Evolutionary conservation across 371 early-diverging fungal genomes (phyloP).

Genomic region (Parasitella parasitica): DNA sequence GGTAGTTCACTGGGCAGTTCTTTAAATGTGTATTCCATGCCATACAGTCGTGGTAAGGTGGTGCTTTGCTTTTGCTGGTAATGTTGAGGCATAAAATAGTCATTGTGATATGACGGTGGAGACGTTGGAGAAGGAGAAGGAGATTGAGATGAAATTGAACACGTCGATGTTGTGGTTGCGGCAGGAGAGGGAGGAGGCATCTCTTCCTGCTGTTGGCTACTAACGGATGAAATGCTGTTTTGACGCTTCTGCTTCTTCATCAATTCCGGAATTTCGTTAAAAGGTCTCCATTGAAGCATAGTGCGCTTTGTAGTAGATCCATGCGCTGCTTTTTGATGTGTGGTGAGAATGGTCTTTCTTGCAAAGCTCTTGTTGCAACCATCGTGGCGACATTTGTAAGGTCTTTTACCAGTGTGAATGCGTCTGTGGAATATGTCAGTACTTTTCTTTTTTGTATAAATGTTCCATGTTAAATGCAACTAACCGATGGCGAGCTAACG

Average conservation of each 20-base stretch:
- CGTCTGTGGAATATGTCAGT: slow-evolving; percentile 35
- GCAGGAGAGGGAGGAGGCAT: not conserved
- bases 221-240: not conserved
- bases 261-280: slow-evolving; percentile 21
- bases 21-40: slow-evolving; percentile 5
- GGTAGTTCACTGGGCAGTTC: slow-evolving; percentile 4
- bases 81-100: not conserved
- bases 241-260: not conserved
- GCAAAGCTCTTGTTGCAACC: slow-evolving; percentile 60
- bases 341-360: slow-evolving; percentile 61
- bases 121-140: slow-evolving; percentile 2
- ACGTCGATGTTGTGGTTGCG: not conserved
- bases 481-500: slow-evolving; percentile 41
- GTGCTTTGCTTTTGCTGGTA: not conserved
- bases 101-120: not conserved
- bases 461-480: not conserved
- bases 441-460: not conserved
- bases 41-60: not conserved
- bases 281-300: slow-evolving; percentile 33
- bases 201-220: not conserved
- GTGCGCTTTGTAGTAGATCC: slow-evolving; percentile 18
- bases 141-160: not conserved
- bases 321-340: slow-evolving; percentile 43
- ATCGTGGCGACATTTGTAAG: slow-evolving; percentile 57
- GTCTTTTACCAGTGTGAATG: slow-evolving; percentile 67